Evolutionary conservation across 805 yeast species (phyloP).

Genomic region (Candida xiaguanensis): DNA sequence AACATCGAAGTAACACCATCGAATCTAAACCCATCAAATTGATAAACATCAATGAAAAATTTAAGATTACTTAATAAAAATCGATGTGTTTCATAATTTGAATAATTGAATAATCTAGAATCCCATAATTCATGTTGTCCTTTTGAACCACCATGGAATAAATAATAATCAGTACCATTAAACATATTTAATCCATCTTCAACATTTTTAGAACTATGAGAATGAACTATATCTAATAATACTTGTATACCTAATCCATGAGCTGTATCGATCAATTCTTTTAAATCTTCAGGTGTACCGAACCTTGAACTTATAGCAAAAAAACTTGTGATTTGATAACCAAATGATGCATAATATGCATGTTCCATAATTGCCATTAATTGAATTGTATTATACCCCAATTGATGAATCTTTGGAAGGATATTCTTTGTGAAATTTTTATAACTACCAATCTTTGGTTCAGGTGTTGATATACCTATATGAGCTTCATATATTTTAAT

Average conservation of each 20-base stretch:
- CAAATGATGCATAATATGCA: slow-evolving; percentile 96
- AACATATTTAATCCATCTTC: slow-evolving; percentile 89
- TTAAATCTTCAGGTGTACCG: slow-evolving; percentile 94
- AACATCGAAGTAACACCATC: slow-evolving; percentile 97
- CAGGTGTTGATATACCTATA: slow-evolving; percentile 89
- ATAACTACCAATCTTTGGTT: slow-evolving; percentile 80
- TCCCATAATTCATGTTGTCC: slow-evolving; percentile 95
- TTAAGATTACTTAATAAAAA: slow-evolving; percentile 82
- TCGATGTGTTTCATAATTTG: slow-evolving; percentile 85
- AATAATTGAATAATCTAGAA: slow-evolving; percentile 89
- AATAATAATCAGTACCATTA: slow-evolving; percentile 94
- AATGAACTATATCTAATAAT: slow-evolving; percentile 87
- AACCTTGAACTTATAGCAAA: slow-evolving; percentile 86
- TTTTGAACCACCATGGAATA: slow-evolving; percentile 87
- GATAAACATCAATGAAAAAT: slow-evolving; percentile 75
- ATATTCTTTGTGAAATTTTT: slow-evolving; percentile 77
- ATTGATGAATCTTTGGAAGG: slow-evolving; percentile 76
- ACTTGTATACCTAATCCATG: slow-evolving; percentile 86
- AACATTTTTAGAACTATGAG: slow-evolving; percentile 93
- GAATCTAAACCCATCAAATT: slow-evolving; percentile 92
- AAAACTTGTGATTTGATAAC: slow-evolving; percentile 93
- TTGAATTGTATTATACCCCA: slow-evolving; percentile 92
- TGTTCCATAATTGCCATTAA: slow-evolving; percentile 99
- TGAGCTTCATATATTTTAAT: slow-evolving; percentile 92
- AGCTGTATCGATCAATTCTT: slow-evolving; percentile 86